These are phyloP conservation scores for Aspergillus carlsbadensis DNA, from an alignment of 495 filamentous ascomycete species.

Conservation along the genomic window DNA sequence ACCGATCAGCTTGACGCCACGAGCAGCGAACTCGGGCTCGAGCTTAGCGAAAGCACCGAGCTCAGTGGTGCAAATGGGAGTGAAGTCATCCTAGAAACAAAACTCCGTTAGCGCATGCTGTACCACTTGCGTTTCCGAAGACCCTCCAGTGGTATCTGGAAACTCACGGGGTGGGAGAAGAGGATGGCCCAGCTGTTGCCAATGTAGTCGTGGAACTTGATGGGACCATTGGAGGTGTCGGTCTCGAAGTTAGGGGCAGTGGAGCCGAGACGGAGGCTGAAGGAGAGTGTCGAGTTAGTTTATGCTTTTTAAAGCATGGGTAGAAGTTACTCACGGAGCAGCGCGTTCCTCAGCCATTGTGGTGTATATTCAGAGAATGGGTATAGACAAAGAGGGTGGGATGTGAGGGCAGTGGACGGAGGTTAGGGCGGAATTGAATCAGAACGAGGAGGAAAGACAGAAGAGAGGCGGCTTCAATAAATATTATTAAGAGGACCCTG, in stretches of 20 bases:
- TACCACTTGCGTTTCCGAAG: background rate
- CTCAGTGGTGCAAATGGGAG: conserved; percentile 97
- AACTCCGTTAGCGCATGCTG: background rate
- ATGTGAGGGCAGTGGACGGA: background rate
- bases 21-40: conserved; percentile 92
- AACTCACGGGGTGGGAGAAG: conserved; percentile 90
- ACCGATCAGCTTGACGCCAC: conserved; percentile 93
- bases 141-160: conserved; percentile 13
- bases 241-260: conserved; percentile 92
- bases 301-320: background rate
- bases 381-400: background rate
- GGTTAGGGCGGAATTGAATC: background rate
- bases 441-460: conserved; percentile 12
- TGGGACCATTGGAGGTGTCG: conserved; percentile 84
- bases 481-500: conserved; percentile 2
- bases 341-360: conserved; percentile 53
- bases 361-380: conserved; percentile 17
- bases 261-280: conserved; percentile 81
- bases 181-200: conserved; percentile 92
- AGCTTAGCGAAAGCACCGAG: conserved; percentile 96
- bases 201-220: conserved; percentile 97
- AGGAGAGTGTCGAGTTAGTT: background rate
- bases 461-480: conserved; percentile 17
- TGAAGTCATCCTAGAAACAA: conserved; percentile 59
- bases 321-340: conserved; percentile 46